Conservation (phyloP, 805 yeast genomes). For the Saccharomycopsis capsularis region DNA sequence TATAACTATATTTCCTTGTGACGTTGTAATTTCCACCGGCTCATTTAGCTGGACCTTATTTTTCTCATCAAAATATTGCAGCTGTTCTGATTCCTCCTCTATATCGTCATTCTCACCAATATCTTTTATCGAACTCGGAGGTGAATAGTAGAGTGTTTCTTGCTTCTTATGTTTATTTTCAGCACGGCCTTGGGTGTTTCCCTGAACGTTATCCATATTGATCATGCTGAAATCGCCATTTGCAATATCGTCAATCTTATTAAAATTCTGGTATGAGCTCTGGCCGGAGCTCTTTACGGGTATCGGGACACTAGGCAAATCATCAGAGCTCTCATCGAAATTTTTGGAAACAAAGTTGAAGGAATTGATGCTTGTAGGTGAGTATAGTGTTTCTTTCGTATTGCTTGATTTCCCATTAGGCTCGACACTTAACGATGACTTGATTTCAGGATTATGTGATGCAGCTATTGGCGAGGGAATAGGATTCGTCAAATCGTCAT, state of each 20-base stretch:
- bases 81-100: not conserved
- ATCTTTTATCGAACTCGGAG: conserved; percentile 7
- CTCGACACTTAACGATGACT: conserved; percentile 1
- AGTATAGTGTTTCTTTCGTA: not conserved
- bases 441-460: not conserved
- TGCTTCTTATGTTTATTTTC: conserved; percentile 5
- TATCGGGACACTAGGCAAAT: not conserved
- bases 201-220: not conserved
- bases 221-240: not conserved
- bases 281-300: not conserved
- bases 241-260: not conserved
- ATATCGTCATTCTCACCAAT: not conserved
- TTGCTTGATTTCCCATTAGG: not conserved
- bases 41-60: too few species aligned
- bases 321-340: conserved; percentile 6
- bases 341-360: conserved; percentile 12
- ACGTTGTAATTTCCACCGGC: too few species aligned
- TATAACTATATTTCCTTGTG: not conserved
- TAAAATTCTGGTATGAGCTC: not conserved
- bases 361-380: conserved; percentile 7
- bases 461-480: conserved; percentile 1
- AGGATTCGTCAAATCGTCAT: conserved; percentile 10
- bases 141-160: conserved; percentile 13
- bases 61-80: not conserved
- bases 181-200: not conserved